Evolutionary conservation across 2,329 filamentous ascomycete genomes (phyloP).

Genomic region (Botrytis pseudocinerea): DNA sequence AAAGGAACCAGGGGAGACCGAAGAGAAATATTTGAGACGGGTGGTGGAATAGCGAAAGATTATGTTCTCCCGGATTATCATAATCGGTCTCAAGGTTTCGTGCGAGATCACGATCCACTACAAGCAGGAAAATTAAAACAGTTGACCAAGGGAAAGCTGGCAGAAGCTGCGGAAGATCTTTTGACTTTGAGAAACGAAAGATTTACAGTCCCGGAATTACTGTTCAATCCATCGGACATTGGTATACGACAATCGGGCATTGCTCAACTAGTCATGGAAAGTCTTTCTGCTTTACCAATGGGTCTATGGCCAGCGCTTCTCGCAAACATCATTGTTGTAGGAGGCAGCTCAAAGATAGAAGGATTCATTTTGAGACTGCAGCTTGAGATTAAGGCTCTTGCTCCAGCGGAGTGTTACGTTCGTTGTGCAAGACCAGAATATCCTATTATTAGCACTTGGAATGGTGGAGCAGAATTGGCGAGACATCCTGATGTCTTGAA

Average conservation of each 20-base stretch:
- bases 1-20: slow-evolving; percentile 68
- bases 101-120: slow-evolving; percentile 75
- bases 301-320: slow-evolving; percentile 81
- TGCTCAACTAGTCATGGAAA: slow-evolving; percentile 79
- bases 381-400: slow-evolving; percentile 68
- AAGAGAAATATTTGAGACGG: slow-evolving; percentile 49
- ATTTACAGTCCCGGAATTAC: slow-evolving; percentile 83
- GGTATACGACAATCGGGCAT: slow-evolving; percentile 82
- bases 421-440: slow-evolving; percentile 69
- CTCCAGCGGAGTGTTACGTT: slow-evolving; percentile 76
- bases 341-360: slow-evolving; percentile 76
- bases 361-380: slow-evolving; percentile 82
- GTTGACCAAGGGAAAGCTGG: slow-evolving; percentile 45
- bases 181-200: slow-evolving; percentile 88
- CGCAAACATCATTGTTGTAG: slow-evolving; percentile 85
- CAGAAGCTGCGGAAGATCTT: slow-evolving; percentile 68
- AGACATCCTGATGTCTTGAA: slow-evolving; percentile 64
- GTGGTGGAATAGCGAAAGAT: slow-evolving; percentile 72
- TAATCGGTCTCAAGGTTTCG: slow-evolving; percentile 60
- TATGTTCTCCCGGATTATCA: slow-evolving; percentile 87
- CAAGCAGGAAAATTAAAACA: slow-evolving; percentile 55
- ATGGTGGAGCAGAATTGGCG: slow-evolving; percentile 78
- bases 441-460: slow-evolving; percentile 80
- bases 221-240: slow-evolving; percentile 85
- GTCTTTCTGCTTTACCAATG: slow-evolving; percentile 71